Base-by-base conservation (phyloP, 768 basidiomycete genomes). In the Naganishia vishniacii region DNA sequence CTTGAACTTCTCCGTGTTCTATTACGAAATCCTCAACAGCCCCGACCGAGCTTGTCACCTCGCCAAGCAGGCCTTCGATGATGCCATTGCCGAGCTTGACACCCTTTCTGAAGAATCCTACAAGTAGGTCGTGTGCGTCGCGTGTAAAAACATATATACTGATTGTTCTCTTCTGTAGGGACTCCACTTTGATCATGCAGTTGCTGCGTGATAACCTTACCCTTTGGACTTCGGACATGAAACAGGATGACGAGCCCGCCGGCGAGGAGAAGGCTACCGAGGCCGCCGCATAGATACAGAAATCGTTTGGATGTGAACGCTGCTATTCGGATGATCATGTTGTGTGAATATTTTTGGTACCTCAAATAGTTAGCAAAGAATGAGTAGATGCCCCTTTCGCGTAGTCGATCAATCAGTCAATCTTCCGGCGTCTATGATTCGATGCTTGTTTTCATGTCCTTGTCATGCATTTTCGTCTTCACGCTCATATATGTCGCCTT, bases 1-100 rank as follows among this genome's bases (percentile, higher is more conserved):
- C 48, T 84, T 98, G 76, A 98, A 98, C 85, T 97, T 97, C 85
- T 95, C 91, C 60, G 93, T 98, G 53, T 97, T 98, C 84, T 97
- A 97, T 85, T 95, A 95, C 82, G 93, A 97, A 81, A 95, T 97
- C 78, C 86, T 95, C 79, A 95, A 95, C 85, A 89, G 88, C 80
- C 92, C 94, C 71, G 93, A 95, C 80, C 90, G 91, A 79, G 94
- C 94, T 58, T 95, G 93, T 83, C 90, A 93, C 77, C 88, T 97
- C 70, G 93, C 93, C 78, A 98, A 98, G 83, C 91, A 95, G 80
- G 93, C 94, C 8, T 98, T 98, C 79, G 93, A 97, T 69, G 93
- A 97, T 78, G 94, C 94, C 48, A 97, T 98, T 77, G 92, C 93
- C 70, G 93, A 98, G 81, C 90, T 97, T 74, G 93, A 98, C 83